Conservation (phyloP, 1,139 yeast genomes). For the Zygoascus hellenicus region DNA sequence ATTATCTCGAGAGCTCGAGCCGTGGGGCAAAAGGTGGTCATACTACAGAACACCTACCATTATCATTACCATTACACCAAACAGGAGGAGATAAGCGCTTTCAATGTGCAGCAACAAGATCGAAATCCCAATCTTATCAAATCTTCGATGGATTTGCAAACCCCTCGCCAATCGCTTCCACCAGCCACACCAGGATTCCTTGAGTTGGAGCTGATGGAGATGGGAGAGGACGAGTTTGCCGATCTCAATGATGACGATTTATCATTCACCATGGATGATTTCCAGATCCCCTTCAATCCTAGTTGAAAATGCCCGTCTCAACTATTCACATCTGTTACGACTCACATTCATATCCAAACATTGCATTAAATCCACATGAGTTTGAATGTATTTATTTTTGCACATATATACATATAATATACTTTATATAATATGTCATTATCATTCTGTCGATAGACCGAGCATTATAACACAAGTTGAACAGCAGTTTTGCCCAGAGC, state of each 20-base stretch:
- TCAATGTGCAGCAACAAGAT: slow-evolving; percentile 7
- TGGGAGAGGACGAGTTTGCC: slow-evolving; percentile 23
- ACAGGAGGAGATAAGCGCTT: slow-evolving; percentile 2
- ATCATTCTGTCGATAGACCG: background rate
- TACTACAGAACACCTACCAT: slow-evolving; percentile 82
- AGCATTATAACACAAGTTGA: background rate
- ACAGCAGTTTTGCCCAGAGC: background rate
- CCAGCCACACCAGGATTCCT: slow-evolving; percentile 21
- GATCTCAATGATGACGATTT: slow-evolving; percentile 19
- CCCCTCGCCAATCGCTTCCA: slow-evolving; percentile 6
- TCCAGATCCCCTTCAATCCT: slow-evolving; percentile 29
- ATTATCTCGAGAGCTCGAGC: slow-evolving; percentile 52
- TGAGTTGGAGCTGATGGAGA: slow-evolving; percentile 23
- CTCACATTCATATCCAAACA: background rate
- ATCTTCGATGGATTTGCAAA: slow-evolving; percentile 4
- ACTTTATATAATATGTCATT: background rate
- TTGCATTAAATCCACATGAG: background rate
- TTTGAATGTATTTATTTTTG: background rate
- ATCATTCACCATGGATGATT: slow-evolving; percentile 21
- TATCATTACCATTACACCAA: slow-evolving; percentile 21
- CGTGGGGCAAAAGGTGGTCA: slow-evolving; percentile 55
- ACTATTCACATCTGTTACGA: too few relatives aligned
- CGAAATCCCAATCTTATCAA: slow-evolving; percentile 9
- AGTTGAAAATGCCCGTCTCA: slow-evolving; percentile 14
- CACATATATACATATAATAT: background rate